Evolutionary conservation across 371 early-diverging fungal genomes (phyloP), one percentile per base, ranked within the genome.

Genomic region (Mortierella sp.): DNA sequence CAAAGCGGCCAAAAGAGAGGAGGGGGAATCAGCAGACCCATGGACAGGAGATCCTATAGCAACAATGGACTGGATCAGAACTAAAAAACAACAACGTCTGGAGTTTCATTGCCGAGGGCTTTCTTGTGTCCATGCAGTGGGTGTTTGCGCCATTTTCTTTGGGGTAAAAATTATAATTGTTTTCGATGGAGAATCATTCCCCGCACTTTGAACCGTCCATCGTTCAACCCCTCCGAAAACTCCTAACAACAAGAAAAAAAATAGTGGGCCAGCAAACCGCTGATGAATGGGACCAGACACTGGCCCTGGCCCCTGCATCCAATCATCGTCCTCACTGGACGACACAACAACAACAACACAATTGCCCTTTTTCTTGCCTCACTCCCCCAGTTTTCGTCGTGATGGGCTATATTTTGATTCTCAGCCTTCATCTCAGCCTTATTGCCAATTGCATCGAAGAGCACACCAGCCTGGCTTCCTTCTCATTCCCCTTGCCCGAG

Each of bases 111-210:
- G 48, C 40, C n/a, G n/a, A 50, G 31, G 40, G 50, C 40, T 71
- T 6, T 77, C 37, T 72, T 72, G 50, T 40, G 50, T 40, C 24
- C 50, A 59, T 46, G 31, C 75, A 67, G 31, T 34, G 51, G 46
- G 59, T 40, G 21, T 59, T 55, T 59, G 54, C 26, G 55, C n/a
- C 44, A 13, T 73, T 57, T 79, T 59, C 69, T 55, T 73, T 79
- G 79, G 79, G 79, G 79, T 79, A 71, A 79, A 79, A 79, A 57
- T 64, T 24, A n/a, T 31, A 69, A 53, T 61, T 61, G 37, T 48
- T 50, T 50, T 50, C 50, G 28, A 46, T 46, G 21, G n/a, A 40
- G 31, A 72, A 64, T 72, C 73, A 73, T 73, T 77, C 78, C 78
- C 78, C 78, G 78, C 78, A 67, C 73, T 28, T n/a, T 34, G 40